Conservation (phyloP, 2,329 filamentous ascomycete genomes). For the Talaromyces pinophilus region DNA sequence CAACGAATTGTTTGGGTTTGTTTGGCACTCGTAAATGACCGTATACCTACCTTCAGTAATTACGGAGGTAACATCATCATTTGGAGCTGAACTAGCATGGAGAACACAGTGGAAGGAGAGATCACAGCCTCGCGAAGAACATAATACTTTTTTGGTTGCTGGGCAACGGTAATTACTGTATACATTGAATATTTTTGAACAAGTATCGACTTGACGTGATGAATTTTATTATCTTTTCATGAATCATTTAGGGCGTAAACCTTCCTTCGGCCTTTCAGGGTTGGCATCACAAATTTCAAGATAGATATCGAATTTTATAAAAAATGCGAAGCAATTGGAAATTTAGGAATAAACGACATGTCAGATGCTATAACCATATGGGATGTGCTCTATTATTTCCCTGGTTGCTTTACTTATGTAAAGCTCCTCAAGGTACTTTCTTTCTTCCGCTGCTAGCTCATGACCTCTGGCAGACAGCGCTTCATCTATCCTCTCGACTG, state of each 20-base stretch:
- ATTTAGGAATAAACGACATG: background rate
- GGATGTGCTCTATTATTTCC: background rate
- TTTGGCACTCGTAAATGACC: background rate
- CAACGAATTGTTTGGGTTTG: background rate
- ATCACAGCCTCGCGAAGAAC: background rate
- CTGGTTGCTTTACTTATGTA: slow-evolving; percentile 33
- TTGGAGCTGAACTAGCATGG: background rate
- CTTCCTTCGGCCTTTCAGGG: too few relatives aligned
- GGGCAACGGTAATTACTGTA: too few relatives aligned
- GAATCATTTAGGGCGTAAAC: too few relatives aligned
- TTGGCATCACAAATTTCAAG: background rate
- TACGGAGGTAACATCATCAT: background rate
- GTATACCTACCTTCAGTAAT: background rate
- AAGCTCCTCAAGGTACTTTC: slow-evolving; percentile 53
- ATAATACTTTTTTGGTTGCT: too few relatives aligned
- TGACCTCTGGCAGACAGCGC: slow-evolving; percentile 50
- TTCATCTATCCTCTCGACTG: slow-evolving; percentile 31
- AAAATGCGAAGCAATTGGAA: background rate
- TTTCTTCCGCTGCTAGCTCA: slow-evolving; percentile 52
- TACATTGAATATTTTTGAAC: too few relatives aligned
- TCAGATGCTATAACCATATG: background rate
- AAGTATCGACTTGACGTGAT: too few relatives aligned
- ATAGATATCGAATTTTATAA: background rate
- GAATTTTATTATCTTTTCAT: too few relatives aligned
- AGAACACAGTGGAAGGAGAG: background rate